phyloP scores from a whole-genome alignment of 805 yeast genomes.

The Kazachstania taianensis region DNA sequence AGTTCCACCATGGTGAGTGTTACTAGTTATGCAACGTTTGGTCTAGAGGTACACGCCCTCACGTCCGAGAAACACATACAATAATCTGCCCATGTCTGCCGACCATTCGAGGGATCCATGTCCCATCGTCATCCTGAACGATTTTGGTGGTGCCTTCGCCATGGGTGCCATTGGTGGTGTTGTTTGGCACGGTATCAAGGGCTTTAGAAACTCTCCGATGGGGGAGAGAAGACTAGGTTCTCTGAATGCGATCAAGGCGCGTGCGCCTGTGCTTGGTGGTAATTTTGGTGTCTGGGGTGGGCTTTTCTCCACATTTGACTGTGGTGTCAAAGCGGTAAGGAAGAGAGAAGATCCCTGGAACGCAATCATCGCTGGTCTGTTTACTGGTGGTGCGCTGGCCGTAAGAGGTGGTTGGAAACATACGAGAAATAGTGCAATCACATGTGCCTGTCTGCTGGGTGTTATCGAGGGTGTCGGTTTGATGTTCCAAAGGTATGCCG shows the following conservation, averaged over 20 bases:
- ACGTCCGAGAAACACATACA: neutral
- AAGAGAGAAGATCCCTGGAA: conserved; percentile 98
- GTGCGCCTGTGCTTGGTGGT: conserved; percentile 98
- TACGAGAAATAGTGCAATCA: conserved; percentile 90
- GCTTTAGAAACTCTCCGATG: conserved; percentile 93
- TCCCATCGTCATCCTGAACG: conserved; percentile 90
- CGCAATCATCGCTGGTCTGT: conserved; percentile 94
- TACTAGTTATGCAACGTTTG: too few species aligned
- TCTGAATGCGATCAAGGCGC: conserved; percentile 78
- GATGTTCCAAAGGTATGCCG: conserved; percentile 85
- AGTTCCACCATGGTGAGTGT: neutral
- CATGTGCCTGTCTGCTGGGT: conserved; percentile 94
- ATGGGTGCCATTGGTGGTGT: conserved; percentile 99
- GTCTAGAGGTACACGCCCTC: too few species aligned
- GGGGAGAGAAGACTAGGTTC: conserved; percentile 94
- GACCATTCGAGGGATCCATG: conserved; percentile 99
- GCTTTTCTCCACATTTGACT: conserved; percentile 87
- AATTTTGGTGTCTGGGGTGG: conserved; percentile 99
- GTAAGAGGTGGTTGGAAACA: conserved; percentile 98
- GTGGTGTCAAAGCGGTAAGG: conserved; percentile 90
- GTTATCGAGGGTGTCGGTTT: conserved; percentile 97
- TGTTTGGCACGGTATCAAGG: conserved; percentile 98
- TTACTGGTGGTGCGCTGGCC: conserved; percentile 96
- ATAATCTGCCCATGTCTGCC: conserved; percentile 63
- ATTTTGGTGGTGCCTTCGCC: conserved; percentile 97